Base-by-base conservation (phyloP, 352 stramenopile species). In the Phytophthora megakarya region DNA sequence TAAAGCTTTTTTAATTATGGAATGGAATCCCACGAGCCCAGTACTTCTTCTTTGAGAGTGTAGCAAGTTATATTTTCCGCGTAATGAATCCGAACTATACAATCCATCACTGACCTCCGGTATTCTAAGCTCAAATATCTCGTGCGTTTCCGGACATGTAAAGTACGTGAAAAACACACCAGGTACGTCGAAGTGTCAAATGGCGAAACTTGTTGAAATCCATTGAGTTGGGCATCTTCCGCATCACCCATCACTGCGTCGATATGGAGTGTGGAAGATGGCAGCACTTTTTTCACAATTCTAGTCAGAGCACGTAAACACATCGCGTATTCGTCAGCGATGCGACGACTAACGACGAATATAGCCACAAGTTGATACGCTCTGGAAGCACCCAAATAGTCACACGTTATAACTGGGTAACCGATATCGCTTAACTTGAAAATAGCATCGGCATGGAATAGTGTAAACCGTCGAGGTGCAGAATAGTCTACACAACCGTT, bases 391-490 rank as follows among this genome's bases (percentile, higher is more conserved):
- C 60, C 48, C 11, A 47, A 59, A 21, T 52, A 66, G 12, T 39
- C 37, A 38, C 58, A 66, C 1, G 47, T 54, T 38, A 60, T 60
- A 3, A 51, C 25, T 21, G 47, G 58, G 38, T 60, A 60, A 1
- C 48, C 18, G 11, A 59, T 8, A 18, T 52, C 57, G 19, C 37
- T 66, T 9, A 62, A 32, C 21, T 63, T 63, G 16, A 63, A 54
- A 11, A 43, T 63, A 18, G 54, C 40, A 46, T 63, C 54, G 26
- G 43, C 54, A 35, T 54, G 54, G 15, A 63, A 63, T 15, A 54
- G n/a, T 4, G 54, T 54, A n/a, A 35, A 46, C 4, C 33, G 40
- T 47, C 33, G 16, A 5, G 26, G 28, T n/a, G 46, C 40, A 28
- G 49, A 33, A 18, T 38, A 57, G 1, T 48, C 49, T 3, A 57